Conservation (phyloP, 2,329 filamentous ascomycete genomes). For the Pyrenochaeta sp. region DNA sequence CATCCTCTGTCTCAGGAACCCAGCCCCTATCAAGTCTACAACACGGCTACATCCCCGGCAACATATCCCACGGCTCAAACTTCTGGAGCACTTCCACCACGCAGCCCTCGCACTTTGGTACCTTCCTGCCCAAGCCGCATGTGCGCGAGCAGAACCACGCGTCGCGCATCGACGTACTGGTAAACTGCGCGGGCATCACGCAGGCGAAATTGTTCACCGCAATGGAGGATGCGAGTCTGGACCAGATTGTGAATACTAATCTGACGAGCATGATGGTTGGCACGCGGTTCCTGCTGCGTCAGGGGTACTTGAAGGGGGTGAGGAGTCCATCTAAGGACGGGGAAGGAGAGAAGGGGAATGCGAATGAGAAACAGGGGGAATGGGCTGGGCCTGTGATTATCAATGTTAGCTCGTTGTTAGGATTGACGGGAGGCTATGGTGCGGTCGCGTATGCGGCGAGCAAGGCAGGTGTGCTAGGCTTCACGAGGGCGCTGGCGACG, state of each 20-base stretch:
- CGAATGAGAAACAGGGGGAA: not conserved
- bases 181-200: constrained; percentile 82
- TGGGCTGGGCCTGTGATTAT: constrained; percentile 66
- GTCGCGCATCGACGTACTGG: constrained; percentile 60
- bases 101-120: not conserved
- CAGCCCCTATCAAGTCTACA: constrained; percentile 1
- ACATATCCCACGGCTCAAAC: constrained; percentile 24
- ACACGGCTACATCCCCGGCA: constrained; percentile 38
- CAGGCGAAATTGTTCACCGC: constrained; percentile 71
- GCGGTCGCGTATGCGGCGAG: constrained; percentile 78
- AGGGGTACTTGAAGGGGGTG: constrained; percentile 18
- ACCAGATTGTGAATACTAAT: constrained; percentile 73
- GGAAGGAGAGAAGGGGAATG: not conserved
- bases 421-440: constrained; percentile 72
- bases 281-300: constrained; percentile 62
- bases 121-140: constrained; percentile 8
- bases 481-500: constrained; percentile 72
- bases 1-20: not conserved
- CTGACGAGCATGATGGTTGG: constrained; percentile 71
- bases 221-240: constrained; percentile 60
- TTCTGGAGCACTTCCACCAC: constrained; percentile 32
- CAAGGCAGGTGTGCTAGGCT: constrained; percentile 79
- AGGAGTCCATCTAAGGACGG: constrained; percentile 43
- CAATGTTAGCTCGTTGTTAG: constrained; percentile 82
- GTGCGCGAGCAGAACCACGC: constrained; percentile 2